phyloP scores from a whole-genome alignment of 148 eudicot species.

The Chenopodium suecicum region DNA sequence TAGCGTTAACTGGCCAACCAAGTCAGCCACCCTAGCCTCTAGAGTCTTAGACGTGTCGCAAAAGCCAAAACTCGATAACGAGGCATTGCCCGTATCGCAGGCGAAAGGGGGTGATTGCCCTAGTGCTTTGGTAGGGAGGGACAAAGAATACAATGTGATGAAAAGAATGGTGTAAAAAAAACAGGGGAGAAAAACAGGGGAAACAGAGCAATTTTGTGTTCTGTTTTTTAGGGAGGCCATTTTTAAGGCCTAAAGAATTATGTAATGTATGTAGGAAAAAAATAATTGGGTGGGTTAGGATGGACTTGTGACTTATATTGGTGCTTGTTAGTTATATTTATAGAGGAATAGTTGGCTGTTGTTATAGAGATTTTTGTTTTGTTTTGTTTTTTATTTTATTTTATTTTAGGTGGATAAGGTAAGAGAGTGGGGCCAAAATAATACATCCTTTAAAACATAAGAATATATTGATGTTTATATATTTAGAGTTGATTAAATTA shows the following conservation, averaged over 20 bases:
- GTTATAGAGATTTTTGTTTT: neutral
- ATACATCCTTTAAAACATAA: neutral
- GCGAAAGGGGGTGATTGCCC: constrained; percentile 49
- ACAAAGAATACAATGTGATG: constrained; percentile 1
- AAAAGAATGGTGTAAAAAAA: constrained; percentile 4
- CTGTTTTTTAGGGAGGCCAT: constrained; percentile 41
- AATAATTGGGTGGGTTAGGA: neutral
- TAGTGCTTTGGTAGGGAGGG: neutral
- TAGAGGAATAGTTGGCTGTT: constrained; percentile 12
- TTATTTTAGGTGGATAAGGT: constrained; percentile 1
- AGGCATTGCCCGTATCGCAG: constrained; percentile 48
- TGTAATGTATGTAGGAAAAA: neutral
- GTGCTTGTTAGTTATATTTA: constrained; percentile 28
- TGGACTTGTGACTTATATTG: constrained; percentile 9
- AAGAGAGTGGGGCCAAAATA: neutral
- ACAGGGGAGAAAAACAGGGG: constrained; percentile 35
- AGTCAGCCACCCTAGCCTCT: constrained; percentile 43
- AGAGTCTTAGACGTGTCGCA: constrained; percentile 44
- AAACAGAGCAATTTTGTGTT: constrained; percentile 33
- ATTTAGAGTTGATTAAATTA: neutral
- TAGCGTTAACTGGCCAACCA: constrained; percentile 53
- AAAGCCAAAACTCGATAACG: constrained; percentile 39
- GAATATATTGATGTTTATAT: neutral
- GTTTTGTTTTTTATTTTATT: neutral
- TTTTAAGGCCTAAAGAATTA: constrained; percentile 6